Base-by-base conservation (phyloP, 176 grass and related monocot species). In the Oryza australiensis region DNA sequence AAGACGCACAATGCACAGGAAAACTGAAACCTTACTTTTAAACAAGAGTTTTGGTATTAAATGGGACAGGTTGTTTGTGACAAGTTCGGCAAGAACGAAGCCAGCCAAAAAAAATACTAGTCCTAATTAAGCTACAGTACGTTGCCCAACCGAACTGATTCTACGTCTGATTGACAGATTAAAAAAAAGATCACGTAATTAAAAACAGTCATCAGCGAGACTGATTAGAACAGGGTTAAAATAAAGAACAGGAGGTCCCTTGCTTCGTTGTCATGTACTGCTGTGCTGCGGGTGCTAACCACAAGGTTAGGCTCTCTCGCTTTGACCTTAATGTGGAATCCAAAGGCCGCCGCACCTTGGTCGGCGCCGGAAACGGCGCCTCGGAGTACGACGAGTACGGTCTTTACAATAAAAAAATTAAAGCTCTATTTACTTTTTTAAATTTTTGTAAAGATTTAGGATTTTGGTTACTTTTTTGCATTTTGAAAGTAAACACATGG, bases 361-460 rank as follows among this genome's bases (percentile, higher is more conserved):
- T 83, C 81, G 62, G 29, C 71, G 70, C 57, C 57, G 80, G 22
- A 83, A 74, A 20, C 42, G 12, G 59, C 60, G 29, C 16, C 51
- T n/a, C 16, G 3, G 3, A 18, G 34, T 35, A n/a, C n/a, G n/a
- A n/a, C n/a, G n/a, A n/a, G n/a, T n/a, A n/a, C n/a, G n/a, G n/a
- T n/a, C n/a, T n/a, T n/a, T n/a, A n/a, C n/a, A n/a, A n/a, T n/a
- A n/a, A n/a, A n/a, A n/a, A n/a, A n/a, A n/a, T n/a, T n/a, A n/a
- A n/a, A n/a, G n/a, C n/a, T n/a, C n/a, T n/a, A n/a, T n/a, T n/a
- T n/a, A n/a, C n/a, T n/a, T n/a, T n/a, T n/a, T n/a, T n/a, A n/a
- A n/a, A n/a, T n/a, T n/a, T n/a, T n/a, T n/a, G n/a, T n/a, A n/a
- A n/a, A n/a, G n/a, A n/a, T n/a, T n/a, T n/a, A n/a, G n/a, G n/a